Evolutionary conservation across 371 early-diverging fungal species (phyloP).

Genomic region (Dinochytrium kinnereticum): DNA sequence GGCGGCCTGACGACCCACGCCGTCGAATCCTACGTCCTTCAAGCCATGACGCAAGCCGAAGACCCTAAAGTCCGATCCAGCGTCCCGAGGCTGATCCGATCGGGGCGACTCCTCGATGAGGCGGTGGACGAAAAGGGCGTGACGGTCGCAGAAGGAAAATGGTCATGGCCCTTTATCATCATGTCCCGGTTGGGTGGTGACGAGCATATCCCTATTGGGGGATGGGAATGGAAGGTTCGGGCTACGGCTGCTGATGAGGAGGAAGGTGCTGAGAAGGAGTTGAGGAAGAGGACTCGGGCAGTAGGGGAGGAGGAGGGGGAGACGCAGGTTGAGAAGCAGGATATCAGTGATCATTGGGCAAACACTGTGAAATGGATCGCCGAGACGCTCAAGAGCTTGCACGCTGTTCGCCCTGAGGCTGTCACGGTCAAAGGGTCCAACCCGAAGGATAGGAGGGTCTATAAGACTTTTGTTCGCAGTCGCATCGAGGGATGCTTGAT

Average conservation of each 20-base stretch:
- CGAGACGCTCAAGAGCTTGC: not conserved
- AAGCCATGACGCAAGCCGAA: not conserved
- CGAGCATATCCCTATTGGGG: conserved; percentile 13
- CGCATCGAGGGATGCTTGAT: not conserved
- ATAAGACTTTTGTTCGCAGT: not conserved
- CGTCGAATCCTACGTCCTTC: conserved; percentile 16
- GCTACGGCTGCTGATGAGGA: conserved; percentile 12
- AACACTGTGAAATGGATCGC: conserved; percentile 7
- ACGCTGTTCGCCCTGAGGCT: not conserved
- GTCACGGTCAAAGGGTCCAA: not conserved
- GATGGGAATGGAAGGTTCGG: conserved; percentile 19
- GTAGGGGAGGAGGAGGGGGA: not conserved
- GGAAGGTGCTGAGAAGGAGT: conserved; percentile 5
- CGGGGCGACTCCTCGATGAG: conserved; percentile 9
- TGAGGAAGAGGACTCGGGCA: not conserved
- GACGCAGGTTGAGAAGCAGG: not conserved
- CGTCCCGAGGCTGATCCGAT: not conserved
- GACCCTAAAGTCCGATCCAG: not conserved
- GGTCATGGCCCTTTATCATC: conserved; percentile 37
- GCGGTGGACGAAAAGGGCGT: not conserved
- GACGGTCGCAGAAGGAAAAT: conserved; percentile 3
- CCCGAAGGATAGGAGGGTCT: not conserved
- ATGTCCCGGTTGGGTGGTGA: conserved; percentile 12
- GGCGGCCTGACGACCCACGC: conserved; percentile 12
- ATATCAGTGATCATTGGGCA: not conserved